Percentiles rank a stretch among this genome's conserved stretches.
These are phyloP conservation scores for Penicillium robsamsonii DNA, from an alignment of 495 filamentous ascomycete species.

Conservation along the genomic window DNA sequence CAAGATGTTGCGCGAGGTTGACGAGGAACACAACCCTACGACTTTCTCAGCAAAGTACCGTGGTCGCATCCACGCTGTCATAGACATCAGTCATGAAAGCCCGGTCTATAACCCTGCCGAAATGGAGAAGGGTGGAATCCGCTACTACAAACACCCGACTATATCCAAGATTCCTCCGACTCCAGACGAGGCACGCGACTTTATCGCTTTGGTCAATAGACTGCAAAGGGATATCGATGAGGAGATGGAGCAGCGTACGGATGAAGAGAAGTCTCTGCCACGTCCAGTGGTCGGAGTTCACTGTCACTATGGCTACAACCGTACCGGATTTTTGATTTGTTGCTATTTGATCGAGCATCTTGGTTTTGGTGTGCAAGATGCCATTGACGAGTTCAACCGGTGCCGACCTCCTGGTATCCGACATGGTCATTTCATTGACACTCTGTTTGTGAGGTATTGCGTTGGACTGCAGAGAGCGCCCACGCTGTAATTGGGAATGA, in stretches of 20 bases:
- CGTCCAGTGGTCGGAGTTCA: slow-evolving; percentile 72
- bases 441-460: slow-evolving; percentile 76
- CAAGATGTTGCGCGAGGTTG: slow-evolving; percentile 84
- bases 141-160: slow-evolving; percentile 85
- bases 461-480: slow-evolving; percentile 54
- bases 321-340: slow-evolving; percentile 87
- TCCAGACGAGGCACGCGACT: slow-evolving; percentile 68
- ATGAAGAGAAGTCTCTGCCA: slow-evolving; percentile 46
- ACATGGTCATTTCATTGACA: slow-evolving; percentile 86
- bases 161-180: slow-evolving; percentile 89
- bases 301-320: slow-evolving; percentile 94
- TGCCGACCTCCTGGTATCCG: slow-evolving; percentile 79
- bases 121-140: slow-evolving; percentile 67
- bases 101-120: slow-evolving; percentile 82
- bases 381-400: slow-evolving; percentile 74
- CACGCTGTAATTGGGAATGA: slow-evolving; percentile 38
- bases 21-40: slow-evolving; percentile 76
- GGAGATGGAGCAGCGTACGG: slow-evolving; percentile 29
- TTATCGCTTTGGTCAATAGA: slow-evolving; percentile 75
- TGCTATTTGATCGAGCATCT: slow-evolving; percentile 84
- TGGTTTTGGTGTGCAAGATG: slow-evolving; percentile 68
- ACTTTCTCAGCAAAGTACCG: slow-evolving; percentile 69
- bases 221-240: slow-evolving; percentile 49
- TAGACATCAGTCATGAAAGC: slow-evolving; percentile 85
- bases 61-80: slow-evolving; percentile 65